Base-by-base conservation (phyloP, 768 basidiomycete genomes). In the Naganishia vaughanmartiniae region DNA sequence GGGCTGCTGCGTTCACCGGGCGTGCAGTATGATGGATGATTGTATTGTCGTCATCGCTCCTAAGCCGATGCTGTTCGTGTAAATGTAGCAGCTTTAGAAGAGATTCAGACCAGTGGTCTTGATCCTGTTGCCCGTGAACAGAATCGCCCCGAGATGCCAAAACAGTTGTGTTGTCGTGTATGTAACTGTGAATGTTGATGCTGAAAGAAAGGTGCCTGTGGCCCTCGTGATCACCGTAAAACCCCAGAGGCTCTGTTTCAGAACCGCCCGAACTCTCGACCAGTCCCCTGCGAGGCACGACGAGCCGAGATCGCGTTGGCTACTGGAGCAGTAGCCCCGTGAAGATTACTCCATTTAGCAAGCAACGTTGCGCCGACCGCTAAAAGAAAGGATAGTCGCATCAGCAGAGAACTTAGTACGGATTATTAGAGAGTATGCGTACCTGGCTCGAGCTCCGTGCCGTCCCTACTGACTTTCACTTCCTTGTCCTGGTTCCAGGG, bases 401-500 rank as follows among this genome's bases (percentile, higher is more conserved):
- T 65, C 48, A 51, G 14, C 24, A 51, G 5, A 33, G 3, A 28
- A 34, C 14, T 65, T n/a, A 33, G 2, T 24, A 31, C 24, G 24
- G 9, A 6, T 28, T 19, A 19, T 58, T 6, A 24, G 30, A 4
- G 21, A 19, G 11, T 34, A 15, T 17, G 77, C 79, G 73, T 70
- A 79, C 80, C 76, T 2, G 93, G 92, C 78, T 97, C 94, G 24
- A 98, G 79, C 78, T 97, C 94, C 0, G 93, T 96, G 21, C 94
- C 94, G 78, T 94, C 92, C 57, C 91, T 60, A 28, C 69, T 70
- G 53, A 70, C 80, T 70, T 83, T 83, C 74, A 84, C 77, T 60
- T 83, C 83, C 12, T 82, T 74, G 70, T 90, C 90, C 73, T 91
- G 87, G 75, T 97, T 97, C 93, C 93, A 97, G 2, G 89, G 89